Conservation (phyloP, 306 rosid species). For the Ammopiptanthus mongolicus region DNA sequence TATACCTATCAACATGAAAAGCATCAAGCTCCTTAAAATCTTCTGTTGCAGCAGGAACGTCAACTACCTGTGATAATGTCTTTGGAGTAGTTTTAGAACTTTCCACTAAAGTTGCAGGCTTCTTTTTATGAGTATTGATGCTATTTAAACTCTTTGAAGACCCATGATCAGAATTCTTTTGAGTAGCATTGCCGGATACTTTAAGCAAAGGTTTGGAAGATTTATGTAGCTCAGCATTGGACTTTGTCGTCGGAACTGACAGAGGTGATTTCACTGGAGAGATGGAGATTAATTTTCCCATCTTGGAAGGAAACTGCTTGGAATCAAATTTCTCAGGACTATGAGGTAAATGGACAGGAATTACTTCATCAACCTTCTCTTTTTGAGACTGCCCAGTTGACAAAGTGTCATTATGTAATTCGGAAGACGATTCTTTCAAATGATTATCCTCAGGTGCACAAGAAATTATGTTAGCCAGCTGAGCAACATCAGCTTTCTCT, state of each 20-base stretch:
- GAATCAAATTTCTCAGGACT: constrained; percentile 42
- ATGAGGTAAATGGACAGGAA: constrained; percentile 18
- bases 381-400: constrained; percentile 31
- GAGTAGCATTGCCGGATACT: constrained; percentile 37
- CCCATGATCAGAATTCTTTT: constrained; percentile 41
- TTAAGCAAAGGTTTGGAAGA: constrained; percentile 39
- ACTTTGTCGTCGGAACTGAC: constrained; percentile 27
- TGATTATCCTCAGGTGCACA: constrained; percentile 31
- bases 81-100: constrained; percentile 44
- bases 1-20: constrained; percentile 50
- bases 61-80: constrained; percentile 29
- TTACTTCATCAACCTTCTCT: constrained; percentile 38
- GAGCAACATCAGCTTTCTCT: constrained; percentile 34
- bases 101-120: constrained; percentile 45
- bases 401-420: constrained; percentile 27
- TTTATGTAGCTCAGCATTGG: constrained; percentile 43
- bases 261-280: constrained; percentile 60
- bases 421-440: constrained; percentile 41
- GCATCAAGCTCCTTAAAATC: constrained; percentile 37
- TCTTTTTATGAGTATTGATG: constrained; percentile 34
- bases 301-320: constrained; percentile 35
- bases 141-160: constrained; percentile 42
- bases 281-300: constrained; percentile 35
- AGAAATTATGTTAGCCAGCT: constrained; percentile 26
- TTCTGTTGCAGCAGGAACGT: constrained; percentile 39